phyloP scores from a whole-genome alignment of 441 rosid genomes.

The Adansonia grandidieri region DNA sequence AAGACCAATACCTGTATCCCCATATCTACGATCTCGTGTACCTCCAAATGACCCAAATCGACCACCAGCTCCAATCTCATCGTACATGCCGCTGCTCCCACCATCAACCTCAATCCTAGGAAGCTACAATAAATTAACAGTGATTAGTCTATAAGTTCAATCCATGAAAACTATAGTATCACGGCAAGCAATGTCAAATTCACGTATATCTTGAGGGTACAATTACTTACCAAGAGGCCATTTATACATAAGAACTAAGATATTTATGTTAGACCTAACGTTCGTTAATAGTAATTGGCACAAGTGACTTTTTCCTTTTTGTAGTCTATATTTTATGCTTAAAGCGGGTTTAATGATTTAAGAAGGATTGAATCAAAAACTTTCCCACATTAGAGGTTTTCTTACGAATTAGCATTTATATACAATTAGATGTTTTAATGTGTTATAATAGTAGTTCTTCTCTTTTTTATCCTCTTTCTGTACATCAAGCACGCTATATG shows the following conservation, averaged over 20 bases:
- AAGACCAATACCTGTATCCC: constrained; percentile 54
- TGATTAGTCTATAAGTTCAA: constrained; percentile 6
- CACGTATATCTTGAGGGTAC: not conserved
- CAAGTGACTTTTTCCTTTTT: not conserved
- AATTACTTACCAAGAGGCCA: not conserved
- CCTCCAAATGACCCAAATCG: constrained; percentile 56
- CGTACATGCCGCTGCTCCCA: constrained; percentile 49
- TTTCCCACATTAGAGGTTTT: not conserved
- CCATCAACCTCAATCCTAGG: constrained; percentile 70
- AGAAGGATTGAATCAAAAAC: not conserved
- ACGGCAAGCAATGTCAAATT: not conserved
- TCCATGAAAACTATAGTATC: not conserved
- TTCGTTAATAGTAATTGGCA: not conserved
- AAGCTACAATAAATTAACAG: constrained; percentile 57
- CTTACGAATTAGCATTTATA: not conserved
- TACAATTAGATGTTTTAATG: not conserved
- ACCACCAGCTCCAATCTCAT: constrained; percentile 49
- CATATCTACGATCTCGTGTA: constrained; percentile 47
- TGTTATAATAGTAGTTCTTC: not conserved
- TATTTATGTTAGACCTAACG: not conserved
- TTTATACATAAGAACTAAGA: not conserved
- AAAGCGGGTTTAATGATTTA: not conserved
- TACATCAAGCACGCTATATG: not conserved
- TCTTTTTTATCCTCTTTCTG: not conserved
- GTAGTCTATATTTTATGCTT: not conserved